Percentiles rank a stretch among this genome's conserved stretches.
Evolutionary conservation across 305 asterid genomes (phyloP).

Genomic region (Fraxinus xanthoxyloides): DNA sequence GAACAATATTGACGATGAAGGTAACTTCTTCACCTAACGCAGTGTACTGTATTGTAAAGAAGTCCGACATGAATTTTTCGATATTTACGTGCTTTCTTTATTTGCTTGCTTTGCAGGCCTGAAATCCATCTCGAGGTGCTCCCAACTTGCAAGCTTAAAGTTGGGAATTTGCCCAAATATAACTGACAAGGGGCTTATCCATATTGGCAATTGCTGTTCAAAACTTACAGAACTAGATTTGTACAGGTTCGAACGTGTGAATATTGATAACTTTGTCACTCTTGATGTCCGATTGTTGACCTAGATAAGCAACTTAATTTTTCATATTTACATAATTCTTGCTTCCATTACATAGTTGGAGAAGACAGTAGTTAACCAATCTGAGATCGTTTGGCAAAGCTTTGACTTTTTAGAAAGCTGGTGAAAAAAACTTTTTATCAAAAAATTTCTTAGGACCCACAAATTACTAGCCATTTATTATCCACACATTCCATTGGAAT

Average conservation of each 20-base stretch:
- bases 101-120: constrained; percentile 45
- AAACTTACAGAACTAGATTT: constrained; percentile 80
- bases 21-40: constrained; percentile 31
- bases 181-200: constrained; percentile 66
- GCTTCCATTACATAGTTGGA: neutral
- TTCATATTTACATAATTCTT: neutral
- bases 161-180: constrained; percentile 75
- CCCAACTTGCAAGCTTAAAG: constrained; percentile 59
- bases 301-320: neutral
- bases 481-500: neutral
- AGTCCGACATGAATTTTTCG: neutral
- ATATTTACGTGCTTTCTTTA: neutral
- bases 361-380: neutral
- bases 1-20: constrained; percentile 83
- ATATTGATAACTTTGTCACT: neutral
- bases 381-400: neutral
- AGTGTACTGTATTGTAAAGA: neutral
- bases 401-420: neutral
- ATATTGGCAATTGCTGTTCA: constrained; percentile 63
- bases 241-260: constrained; percentile 50
- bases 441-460: neutral
- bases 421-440: neutral
- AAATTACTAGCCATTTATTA: neutral
- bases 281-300: neutral
- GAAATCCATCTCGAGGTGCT: constrained; percentile 66